Percentiles rank a stretch among this genome's conserved stretches.
These are phyloP conservation scores for Talaromyces islandicus DNA, from an alignment of 2,329 filamentous ascomycete genomes.

Conservation along the genomic window DNA sequence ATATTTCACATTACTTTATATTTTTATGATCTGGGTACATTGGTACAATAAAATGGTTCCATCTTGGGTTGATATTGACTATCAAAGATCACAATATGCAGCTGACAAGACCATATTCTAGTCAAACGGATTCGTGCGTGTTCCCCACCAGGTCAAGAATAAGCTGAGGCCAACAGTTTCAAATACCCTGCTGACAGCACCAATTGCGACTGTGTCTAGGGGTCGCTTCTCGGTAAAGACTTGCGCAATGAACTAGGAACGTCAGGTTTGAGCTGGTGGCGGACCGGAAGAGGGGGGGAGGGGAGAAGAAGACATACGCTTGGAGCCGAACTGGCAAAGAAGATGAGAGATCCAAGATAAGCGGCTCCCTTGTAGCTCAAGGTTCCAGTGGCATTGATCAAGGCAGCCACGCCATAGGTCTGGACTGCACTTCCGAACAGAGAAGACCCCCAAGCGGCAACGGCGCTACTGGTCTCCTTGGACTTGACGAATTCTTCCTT, in stretches of 20 bases:
- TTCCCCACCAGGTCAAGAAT: conserved; percentile 97
- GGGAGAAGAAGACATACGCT: conserved; percentile 55
- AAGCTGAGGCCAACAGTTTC: conserved; percentile 89
- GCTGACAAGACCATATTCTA: conserved; percentile 40
- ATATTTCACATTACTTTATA: background rate
- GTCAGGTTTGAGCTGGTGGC: conserved; percentile 1
- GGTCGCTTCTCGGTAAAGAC: conserved; percentile 88
- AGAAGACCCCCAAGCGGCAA: conserved; percentile 83
- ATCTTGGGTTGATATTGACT: background rate
- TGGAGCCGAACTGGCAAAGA: conserved; percentile 83
- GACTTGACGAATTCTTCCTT: conserved; percentile 96
- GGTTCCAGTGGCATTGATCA: conserved; percentile 92
- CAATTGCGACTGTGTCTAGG: conserved; percentile 81
- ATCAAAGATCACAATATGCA: background rate
- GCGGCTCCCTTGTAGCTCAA: conserved; percentile 95
- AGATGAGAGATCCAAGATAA: conserved; percentile 86
- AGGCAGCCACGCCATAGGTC: conserved; percentile 80
- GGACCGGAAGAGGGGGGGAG: background rate
- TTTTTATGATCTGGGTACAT: background rate
- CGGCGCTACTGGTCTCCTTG: conserved; percentile 83
- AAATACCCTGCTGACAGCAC: conserved; percentile 74
- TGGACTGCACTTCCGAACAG: conserved; percentile 83
- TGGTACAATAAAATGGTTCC: background rate
- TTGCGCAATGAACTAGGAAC: conserved; percentile 70
- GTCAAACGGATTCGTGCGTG: conserved; percentile 85